Percentiles rank a stretch among this genome's conserved stretches.
Conservation (phyloP, 768 basidiomycete genomes). For the Porphyrellus cyaneotinctus region DNA sequence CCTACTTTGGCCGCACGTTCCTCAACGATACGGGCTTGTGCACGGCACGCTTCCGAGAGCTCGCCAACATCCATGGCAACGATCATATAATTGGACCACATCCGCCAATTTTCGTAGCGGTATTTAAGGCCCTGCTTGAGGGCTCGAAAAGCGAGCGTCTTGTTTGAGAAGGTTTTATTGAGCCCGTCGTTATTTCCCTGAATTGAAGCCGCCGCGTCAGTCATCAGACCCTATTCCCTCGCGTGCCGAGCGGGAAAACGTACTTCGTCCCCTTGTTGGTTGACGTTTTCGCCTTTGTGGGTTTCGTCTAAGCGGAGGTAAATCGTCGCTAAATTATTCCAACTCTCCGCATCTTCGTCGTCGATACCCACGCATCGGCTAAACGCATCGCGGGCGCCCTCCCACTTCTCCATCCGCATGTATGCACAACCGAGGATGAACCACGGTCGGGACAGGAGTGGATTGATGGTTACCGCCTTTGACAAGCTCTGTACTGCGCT, state of each 20-base stretch:
- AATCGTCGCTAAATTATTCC: conserved; percentile 95
- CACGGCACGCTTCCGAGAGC: conserved; percentile 80
- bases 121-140: conserved; percentile 85
- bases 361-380: conserved; percentile 84
- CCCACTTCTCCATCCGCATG: conserved; percentile 81
- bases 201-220: conserved; percentile 18
- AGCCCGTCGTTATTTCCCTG: conserved; percentile 18
- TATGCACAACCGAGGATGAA: conserved; percentile 93
- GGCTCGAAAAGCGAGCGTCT: conserved; percentile 86
- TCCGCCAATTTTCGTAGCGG: conserved; percentile 90
- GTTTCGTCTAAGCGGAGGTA: conserved; percentile 76
- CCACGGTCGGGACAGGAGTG: conserved; percentile 84
- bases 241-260: conserved; percentile 1
- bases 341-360: conserved; percentile 95
- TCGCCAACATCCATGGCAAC: conserved; percentile 92
- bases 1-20: conserved; percentile 38
- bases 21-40: conserved; percentile 78
- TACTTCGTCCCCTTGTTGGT: conserved; percentile 30
- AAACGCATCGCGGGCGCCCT: conserved; percentile 79
- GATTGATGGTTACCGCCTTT: conserved; percentile 82
- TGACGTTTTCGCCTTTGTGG: conserved; percentile 28
- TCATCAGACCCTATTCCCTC: background rate
- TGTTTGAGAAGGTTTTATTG: conserved; percentile 56
- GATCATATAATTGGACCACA: conserved; percentile 98
- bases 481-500: conserved; percentile 64